Conservation (phyloP, 208 protist genomes). For the Crithidia acanthocephali region DNA sequence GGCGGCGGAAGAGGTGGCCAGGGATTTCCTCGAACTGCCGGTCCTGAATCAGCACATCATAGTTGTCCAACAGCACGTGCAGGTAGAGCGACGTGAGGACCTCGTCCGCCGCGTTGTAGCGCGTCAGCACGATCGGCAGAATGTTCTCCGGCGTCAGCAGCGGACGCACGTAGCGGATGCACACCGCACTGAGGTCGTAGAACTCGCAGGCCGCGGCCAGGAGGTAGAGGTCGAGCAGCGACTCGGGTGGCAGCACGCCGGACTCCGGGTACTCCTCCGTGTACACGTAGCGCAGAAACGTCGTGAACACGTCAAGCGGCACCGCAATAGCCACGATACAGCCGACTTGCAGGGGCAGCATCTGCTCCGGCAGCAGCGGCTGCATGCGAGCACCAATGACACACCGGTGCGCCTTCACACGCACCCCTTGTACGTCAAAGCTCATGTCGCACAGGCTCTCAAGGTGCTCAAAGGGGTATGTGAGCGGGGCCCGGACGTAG, state of each 20-base stretch:
- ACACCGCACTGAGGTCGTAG: conserved; percentile 76
- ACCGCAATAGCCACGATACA: conserved; percentile 85
- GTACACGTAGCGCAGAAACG: conserved; percentile 89
- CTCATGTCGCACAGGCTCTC: conserved; percentile 85
- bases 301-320: conserved; percentile 78
- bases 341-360: conserved; percentile 78
- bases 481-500: conserved; percentile 51
- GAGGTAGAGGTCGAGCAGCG: conserved; percentile 85
- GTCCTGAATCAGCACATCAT: conserved; percentile 88
- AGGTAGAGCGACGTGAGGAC: conserved; percentile 87
- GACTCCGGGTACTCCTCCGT: conserved; percentile 86
- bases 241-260: conserved; percentile 71
- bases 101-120: conserved; percentile 86
- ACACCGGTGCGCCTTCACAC: conserved; percentile 87
- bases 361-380: conserved; percentile 72
- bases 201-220: conserved; percentile 81
- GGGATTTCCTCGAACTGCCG: conserved; percentile 90
- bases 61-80: conserved; percentile 80
- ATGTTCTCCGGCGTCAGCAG: conserved; percentile 87
- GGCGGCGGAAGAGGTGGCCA: conserved; percentile 85
- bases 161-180: conserved; percentile 73
- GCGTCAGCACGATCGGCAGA: conserved; percentile 81
- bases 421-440: conserved; percentile 86
- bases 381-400: conserved; percentile 86
- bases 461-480: conserved; percentile 87